These are phyloP conservation scores for Cymbidium sinense DNA, from an alignment of 106 monocot species.

Conservation along the genomic window DNA sequence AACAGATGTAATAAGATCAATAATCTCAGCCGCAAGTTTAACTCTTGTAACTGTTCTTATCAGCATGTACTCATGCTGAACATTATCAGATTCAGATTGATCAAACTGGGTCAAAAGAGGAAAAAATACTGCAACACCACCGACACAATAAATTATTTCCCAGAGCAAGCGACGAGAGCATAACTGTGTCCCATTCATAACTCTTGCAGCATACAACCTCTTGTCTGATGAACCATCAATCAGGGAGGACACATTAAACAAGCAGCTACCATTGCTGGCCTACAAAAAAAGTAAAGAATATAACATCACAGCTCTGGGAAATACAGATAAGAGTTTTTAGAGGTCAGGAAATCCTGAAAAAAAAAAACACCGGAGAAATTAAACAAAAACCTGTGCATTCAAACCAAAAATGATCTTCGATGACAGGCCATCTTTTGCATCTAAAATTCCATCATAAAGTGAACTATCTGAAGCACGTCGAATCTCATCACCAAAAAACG, in stretches of 20 bases:
- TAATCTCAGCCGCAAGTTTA: constrained; percentile 65
- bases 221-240: constrained; percentile 49
- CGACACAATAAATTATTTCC: constrained; percentile 98
- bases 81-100: constrained; percentile 23
- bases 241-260: constrained; percentile 71
- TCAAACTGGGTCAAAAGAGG: constrained; percentile 76
- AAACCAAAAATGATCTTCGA: constrained; percentile 90
- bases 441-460: constrained; percentile 47
- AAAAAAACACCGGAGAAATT: not conserved
- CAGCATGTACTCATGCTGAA: constrained; percentile 22
- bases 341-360: not conserved
- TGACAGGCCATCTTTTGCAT: constrained; percentile 78
- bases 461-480: constrained; percentile 37
- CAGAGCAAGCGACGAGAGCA: constrained; percentile 85
- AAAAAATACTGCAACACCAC: constrained; percentile 93
- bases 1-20: constrained; percentile 82
- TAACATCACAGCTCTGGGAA: not conserved
- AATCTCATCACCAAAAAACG: constrained; percentile 69
- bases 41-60: constrained; percentile 31
- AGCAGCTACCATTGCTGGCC: constrained; percentile 68
- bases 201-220: constrained; percentile 48
- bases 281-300: constrained; percentile 15
- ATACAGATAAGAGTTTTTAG: not conserved
- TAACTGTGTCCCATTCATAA: constrained; percentile 76
- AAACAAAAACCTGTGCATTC: constrained; percentile 83